A percentile compares a stretch with the other conserved stretches of the same genome.
Evolutionary conservation across 805 yeast genomes (phyloP).

Genomic region (Candida ipomoeae): DNA sequence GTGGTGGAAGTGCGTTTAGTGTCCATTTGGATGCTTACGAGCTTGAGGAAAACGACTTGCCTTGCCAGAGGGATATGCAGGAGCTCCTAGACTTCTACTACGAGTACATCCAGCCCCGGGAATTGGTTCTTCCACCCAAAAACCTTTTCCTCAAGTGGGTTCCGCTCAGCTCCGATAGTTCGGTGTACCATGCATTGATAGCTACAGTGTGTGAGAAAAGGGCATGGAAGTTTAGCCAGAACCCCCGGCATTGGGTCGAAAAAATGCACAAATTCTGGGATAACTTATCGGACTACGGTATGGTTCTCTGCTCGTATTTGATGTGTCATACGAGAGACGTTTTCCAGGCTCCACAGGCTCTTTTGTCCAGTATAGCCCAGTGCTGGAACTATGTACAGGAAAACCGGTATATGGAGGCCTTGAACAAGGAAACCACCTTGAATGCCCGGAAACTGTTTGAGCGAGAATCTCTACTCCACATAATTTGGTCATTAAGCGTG

Average conservation of each 20-base stretch:
- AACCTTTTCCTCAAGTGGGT: slow-evolving; percentile 18
- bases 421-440: slow-evolving; percentile 3
- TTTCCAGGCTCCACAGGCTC: slow-evolving; percentile 8
- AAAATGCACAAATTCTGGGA: slow-evolving; percentile 22
- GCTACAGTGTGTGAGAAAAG: slow-evolving; percentile 18
- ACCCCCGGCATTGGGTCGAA: slow-evolving; percentile 23
- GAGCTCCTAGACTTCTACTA: slow-evolving; percentile 23
- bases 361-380: slow-evolving; percentile 15
- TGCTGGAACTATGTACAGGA: slow-evolving; percentile 19
- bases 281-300: slow-evolving; percentile 25
- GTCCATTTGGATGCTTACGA: slow-evolving; percentile 8
- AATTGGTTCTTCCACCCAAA: slow-evolving; percentile 21
- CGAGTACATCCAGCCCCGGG: slow-evolving; percentile 19
- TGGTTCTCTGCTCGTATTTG: slow-evolving; percentile 22
- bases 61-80: slow-evolving; percentile 19
- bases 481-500: slow-evolving; percentile 25
- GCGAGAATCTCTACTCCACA: slow-evolving; percentile 19
- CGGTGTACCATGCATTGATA: slow-evolving; percentile 25
- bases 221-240: slow-evolving; percentile 7
- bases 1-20: neutral
- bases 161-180: slow-evolving; percentile 20
- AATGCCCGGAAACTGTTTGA: slow-evolving; percentile 21
- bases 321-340: slow-evolving; percentile 14
- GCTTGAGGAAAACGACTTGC: slow-evolving; percentile 22
- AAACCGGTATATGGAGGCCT: slow-evolving; percentile 19